Evolutionary conservation across 1,139 yeast species (phyloP), one percentile per base, ranked within the genome.

Genomic region (Lodderomyces metapsilosis): DNA sequence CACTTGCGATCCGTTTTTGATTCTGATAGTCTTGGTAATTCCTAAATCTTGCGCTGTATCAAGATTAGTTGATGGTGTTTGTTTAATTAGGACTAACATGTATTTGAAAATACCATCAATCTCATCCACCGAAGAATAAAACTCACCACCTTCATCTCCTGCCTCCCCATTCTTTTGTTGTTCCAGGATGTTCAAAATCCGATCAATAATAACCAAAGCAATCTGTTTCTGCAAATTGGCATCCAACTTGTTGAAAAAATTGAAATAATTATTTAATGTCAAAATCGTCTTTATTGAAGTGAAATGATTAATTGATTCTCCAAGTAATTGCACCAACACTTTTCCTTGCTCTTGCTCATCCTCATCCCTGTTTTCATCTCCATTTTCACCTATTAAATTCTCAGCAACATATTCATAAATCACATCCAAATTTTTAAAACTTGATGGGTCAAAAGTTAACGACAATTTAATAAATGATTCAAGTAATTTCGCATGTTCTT

Each of bases 381-480:
- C 12, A 12, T 34, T 15, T 16, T 34, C 21, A 21, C 27, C 20
- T 40, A 38, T 28, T 34, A 76, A 67, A 48, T 78, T 76, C 39
- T 74, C 73, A 20, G 73, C 64, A 0, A 88, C 83, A 57, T 76
- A 83, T 45, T 75, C 64, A 56, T 78, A 82, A 22, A 89, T 70
- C 33, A 64, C 62, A 56, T 87, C 83, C 45, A 89, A 66, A 57
- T 86, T 81, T 4, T 70, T 76, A 43, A 71, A 71, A 45, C 80
- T 76, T 1, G 73, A 68, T 2, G 88, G 86, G 52, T 86, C 87
- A 66, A 84, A 86, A 8, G 77, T 72, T 39, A 87, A 66, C 0
- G 89, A 74, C 34, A 91, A 63, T 47, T 76, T 77, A 39, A 85
- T 73, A 33, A 87, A 74, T 12, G 86, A 78, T 43, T 81, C 82